phyloP scores from a whole-genome alignment of 306 rosid species.

The Medicago ruthenica region DNA sequence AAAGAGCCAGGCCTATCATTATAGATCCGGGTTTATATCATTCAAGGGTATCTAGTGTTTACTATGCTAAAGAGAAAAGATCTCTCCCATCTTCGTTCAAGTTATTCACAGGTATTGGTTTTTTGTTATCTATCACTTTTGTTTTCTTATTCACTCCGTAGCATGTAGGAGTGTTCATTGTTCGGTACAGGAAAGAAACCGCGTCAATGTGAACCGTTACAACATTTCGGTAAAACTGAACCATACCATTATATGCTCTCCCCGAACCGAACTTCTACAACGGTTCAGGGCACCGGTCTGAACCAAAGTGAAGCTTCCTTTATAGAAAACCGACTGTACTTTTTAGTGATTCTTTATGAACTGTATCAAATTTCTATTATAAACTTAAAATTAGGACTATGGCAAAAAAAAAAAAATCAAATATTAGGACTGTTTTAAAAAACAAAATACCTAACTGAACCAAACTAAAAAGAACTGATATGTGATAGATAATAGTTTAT shows the following conservation, averaged over 20 bases:
- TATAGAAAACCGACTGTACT: neutral
- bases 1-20: constrained; percentile 83
- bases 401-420: no score
- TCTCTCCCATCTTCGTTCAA: constrained; percentile 88
- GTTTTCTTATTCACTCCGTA: constrained; percentile 19
- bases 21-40: constrained; percentile 91
- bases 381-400: no score
- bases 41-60: constrained; percentile 79
- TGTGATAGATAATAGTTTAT: no score
- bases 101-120: constrained; percentile 73
- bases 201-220: neutral
- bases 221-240: no score
- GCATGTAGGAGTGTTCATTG: neutral
- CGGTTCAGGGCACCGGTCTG: neutral
- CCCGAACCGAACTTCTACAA: no score
- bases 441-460: no score
- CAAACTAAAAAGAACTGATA: no score
- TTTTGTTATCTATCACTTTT: neutral
- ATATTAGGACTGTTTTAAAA: no score
- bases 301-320: neutral
- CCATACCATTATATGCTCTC: neutral
- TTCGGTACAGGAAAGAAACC: neutral
- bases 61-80: constrained; percentile 92
- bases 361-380: neutral
- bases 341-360: no score